These are phyloP conservation scores for Hapsidospora chrysogenum DNA, from an alignment of 495 filamentous ascomycete species.

Conservation along the genomic window DNA sequence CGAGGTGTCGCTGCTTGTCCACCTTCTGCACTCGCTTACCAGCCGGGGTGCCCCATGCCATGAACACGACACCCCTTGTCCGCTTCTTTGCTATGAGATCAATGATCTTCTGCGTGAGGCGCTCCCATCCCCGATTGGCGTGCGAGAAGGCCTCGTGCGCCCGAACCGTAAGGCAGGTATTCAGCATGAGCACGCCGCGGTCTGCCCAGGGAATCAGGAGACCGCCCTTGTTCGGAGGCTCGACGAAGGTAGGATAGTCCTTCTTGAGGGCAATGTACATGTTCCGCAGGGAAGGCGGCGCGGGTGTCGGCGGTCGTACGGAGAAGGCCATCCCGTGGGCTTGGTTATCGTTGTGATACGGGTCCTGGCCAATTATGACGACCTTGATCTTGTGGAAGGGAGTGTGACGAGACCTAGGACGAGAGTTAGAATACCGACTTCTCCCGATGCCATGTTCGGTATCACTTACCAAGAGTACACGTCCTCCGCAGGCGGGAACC, in stretches of 20 bases:
- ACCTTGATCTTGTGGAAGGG: slow-evolving; percentile 73
- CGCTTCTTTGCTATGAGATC: slow-evolving; percentile 65
- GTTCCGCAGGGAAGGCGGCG: slow-evolving; percentile 76
- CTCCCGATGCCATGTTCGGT: background rate
- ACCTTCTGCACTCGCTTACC: slow-evolving; percentile 55
- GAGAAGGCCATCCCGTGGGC: slow-evolving; percentile 93
- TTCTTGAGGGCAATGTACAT: slow-evolving; percentile 76
- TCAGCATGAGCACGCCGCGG: slow-evolving; percentile 77
- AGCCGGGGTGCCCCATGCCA: slow-evolving; percentile 82
- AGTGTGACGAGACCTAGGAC: slow-evolving; percentile 74
- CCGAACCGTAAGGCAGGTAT: slow-evolving; percentile 83
- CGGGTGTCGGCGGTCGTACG: slow-evolving; percentile 71
- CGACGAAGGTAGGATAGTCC: slow-evolving; percentile 67
- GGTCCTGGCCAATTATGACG: slow-evolving; percentile 89
- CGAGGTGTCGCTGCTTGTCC: slow-evolving; percentile 51
- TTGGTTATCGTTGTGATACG: slow-evolving; percentile 91
- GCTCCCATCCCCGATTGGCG: slow-evolving; percentile 74
- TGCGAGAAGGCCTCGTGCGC: slow-evolving; percentile 77
- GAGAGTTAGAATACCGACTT: background rate
- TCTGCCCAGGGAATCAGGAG: slow-evolving; percentile 87
- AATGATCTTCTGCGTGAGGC: slow-evolving; percentile 78
- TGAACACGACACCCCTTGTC: slow-evolving; percentile 70
- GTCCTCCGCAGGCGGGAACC: slow-evolving; percentile 76
- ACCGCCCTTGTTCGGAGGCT: slow-evolving; percentile 61
- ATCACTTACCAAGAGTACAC: slow-evolving; percentile 76